A percentile compares a stretch with the other conserved stretches of the same genome.
These are phyloP conservation scores for Xylaria polymorpha DNA, from an alignment of 2,329 filamentous ascomycete species.

Conservation along the genomic window DNA sequence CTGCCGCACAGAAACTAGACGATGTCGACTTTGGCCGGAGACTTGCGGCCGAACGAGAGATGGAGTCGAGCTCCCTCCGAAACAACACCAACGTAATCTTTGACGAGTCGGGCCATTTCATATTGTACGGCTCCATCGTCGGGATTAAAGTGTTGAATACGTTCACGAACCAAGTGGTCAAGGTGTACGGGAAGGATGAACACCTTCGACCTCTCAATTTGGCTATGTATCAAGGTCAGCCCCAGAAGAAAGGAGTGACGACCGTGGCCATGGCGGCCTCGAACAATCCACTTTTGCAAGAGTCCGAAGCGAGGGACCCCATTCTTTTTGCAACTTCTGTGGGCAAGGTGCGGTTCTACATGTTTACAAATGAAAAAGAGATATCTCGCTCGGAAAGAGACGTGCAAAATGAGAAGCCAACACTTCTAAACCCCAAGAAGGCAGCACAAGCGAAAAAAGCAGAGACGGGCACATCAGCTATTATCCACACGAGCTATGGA, in stretches of 20 bases:
- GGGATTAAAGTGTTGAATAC: conserved; percentile 97
- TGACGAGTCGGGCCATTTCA: conserved; percentile 95
- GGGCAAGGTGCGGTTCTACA: conserved; percentile 93
- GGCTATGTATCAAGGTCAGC: conserved; percentile 91
- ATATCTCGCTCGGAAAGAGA: conserved; percentile 87
- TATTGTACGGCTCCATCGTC: conserved; percentile 91
- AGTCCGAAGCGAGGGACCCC: conserved; percentile 90
- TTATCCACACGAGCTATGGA: conserved; percentile 91
- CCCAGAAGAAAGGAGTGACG: conserved; percentile 90
- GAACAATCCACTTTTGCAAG: conserved; percentile 89
- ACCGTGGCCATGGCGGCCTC: conserved; percentile 98
- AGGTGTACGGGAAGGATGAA: conserved; percentile 91
- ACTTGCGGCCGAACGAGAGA: conserved; percentile 84
- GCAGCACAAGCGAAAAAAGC: conserved; percentile 68
- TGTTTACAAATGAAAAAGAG: conserved; percentile 93
- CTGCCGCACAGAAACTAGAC: conserved; percentile 82
- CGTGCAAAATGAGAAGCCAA: conserved; percentile 93
- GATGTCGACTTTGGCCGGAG: conserved; percentile 92
- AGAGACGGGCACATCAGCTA: conserved; percentile 81
- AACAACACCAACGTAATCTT: conserved; percentile 88
- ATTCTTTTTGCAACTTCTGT: conserved; percentile 87
- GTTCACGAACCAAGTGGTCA: conserved; percentile 90
- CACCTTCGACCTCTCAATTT: conserved; percentile 85
- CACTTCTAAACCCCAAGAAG: conserved; percentile 69
- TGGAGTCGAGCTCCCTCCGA: conserved; percentile 76